Evolutionary conservation across 169 alveolate genomes (phyloP), one percentile per base, ranked within the genome.

Genomic region (Babesia gibsoni): DNA sequence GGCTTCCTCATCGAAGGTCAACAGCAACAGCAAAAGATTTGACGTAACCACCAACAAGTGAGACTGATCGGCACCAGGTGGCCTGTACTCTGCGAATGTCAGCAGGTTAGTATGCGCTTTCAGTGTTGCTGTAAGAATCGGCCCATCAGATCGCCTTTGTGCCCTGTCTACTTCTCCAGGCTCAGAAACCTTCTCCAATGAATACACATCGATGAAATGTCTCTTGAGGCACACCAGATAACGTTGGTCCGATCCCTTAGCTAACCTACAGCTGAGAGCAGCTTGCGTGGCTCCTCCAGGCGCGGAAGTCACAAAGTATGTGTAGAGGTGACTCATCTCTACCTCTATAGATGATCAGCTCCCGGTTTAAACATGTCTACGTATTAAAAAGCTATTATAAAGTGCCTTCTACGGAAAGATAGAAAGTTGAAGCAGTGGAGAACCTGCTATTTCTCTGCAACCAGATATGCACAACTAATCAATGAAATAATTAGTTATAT

Each of bases 141-240:
- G 85, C 35, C 52, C 52, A 18, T 63, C 46, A 33, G 58, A 27
- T n/a, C 50, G 57, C 52, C 16, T 29, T 43, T 1, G 41, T 16
- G 33, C 70, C 37, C 35, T 42, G 50, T 18, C 67, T 5, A 52
- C 67, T 10, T 29, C 23, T 18, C 25, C 22, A 9, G 16, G 23
- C 9, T 23, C 52, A 49, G 37, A 43, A 14, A 52, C 20, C 48
- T 57, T 12, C 57, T 67, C 69, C 64, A 77, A 50, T 33, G 85
- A 66, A 33, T 77, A 77, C 42, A 77, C 81, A n/a, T 77, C 85
- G 4, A 77, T 66, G 46, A 69, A 36, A 50, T 58, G 45, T 67
- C 36, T 66, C 54, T 77, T 77, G n/a, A 77, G 80, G 72, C 85
- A 77, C 57, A 77, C 85, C 58, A 77, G 39, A 58, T 77, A 77